These are phyloP conservation scores for Linum trigynum DNA, from an alignment of 345 rosid species.

Conservation along the genomic window DNA sequence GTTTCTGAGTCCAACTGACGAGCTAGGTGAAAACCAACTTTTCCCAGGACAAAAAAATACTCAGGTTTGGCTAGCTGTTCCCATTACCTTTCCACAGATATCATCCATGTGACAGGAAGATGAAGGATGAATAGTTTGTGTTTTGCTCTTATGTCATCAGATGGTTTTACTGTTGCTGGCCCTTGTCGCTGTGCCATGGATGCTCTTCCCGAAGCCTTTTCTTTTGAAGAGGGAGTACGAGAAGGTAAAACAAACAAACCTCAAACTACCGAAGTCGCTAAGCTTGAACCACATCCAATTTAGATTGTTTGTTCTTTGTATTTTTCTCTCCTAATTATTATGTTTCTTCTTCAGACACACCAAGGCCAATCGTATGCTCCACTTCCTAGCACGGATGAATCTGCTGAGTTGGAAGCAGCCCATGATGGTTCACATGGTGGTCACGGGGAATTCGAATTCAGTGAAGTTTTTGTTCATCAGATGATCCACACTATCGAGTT, in stretches of 20 bases:
- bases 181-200: constrained; percentile 91
- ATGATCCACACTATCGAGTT: constrained; percentile 95
- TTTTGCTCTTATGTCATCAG: constrained; percentile 29
- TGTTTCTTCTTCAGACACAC: constrained; percentile 53
- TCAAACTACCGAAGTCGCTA: background rate
- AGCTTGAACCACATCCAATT: background rate
- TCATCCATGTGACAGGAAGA: background rate
- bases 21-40: constrained; percentile 82
- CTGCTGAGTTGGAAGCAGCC: constrained; percentile 50
- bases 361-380: constrained; percentile 67
- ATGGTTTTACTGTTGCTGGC: constrained; percentile 64
- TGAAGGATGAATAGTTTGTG: constrained; percentile 2
- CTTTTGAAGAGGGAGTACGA: constrained; percentile 80
- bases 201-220: constrained; percentile 92
- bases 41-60: constrained; percentile 61
- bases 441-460: constrained; percentile 88
- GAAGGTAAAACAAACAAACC: constrained; percentile 28
- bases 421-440: constrained; percentile 46
- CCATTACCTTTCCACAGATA: constrained; percentile 6
- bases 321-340: background rate
- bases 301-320: background rate
- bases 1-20: constrained; percentile 92
- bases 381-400: constrained; percentile 58
- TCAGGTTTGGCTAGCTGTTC: constrained; percentile 43
- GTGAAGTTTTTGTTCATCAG: constrained; percentile 93